Evolutionary conservation across 2,329 filamentous ascomycete species (phyloP).

Genomic region (Penicillium sp.): DNA sequence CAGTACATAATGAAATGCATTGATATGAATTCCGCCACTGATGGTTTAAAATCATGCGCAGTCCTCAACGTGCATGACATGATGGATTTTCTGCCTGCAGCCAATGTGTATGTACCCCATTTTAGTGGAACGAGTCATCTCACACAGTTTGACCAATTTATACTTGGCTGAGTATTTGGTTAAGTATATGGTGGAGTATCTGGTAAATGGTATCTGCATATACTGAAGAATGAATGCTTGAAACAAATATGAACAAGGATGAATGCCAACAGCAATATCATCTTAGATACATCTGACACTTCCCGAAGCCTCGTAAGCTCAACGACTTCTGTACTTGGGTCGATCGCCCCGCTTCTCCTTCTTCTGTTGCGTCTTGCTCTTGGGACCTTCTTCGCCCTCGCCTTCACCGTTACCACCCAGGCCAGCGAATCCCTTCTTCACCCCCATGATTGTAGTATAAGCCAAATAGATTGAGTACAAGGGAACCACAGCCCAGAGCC

Average conservation of each 20-base stretch:
- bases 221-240: neutral
- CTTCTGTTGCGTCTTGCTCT: conserved; percentile 55
- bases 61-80: neutral
- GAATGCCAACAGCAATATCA: neutral
- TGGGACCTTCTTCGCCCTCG: conserved; percentile 22
- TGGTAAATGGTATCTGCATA: neutral
- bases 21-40: neutral
- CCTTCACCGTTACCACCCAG: conserved; percentile 36
- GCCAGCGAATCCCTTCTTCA: conserved; percentile 46
- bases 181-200: neutral
- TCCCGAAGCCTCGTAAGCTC: neutral
- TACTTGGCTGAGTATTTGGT: neutral
- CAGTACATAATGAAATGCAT: conserved; percentile 17
- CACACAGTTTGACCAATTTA: neutral
- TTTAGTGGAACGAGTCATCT: neutral
- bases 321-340: conserved; percentile 9
- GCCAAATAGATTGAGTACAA: conserved; percentile 48
- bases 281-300: neutral
- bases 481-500: conserved; percentile 55
- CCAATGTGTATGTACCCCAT: neutral
- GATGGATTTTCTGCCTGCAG: neutral
- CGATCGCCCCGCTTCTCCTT: conserved; percentile 51
- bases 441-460: conserved; percentile 47
- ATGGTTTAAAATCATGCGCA: neutral
- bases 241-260: neutral